Conservation (phyloP, 306 rosid genomes). For the Inga leiocalycina region DNA sequence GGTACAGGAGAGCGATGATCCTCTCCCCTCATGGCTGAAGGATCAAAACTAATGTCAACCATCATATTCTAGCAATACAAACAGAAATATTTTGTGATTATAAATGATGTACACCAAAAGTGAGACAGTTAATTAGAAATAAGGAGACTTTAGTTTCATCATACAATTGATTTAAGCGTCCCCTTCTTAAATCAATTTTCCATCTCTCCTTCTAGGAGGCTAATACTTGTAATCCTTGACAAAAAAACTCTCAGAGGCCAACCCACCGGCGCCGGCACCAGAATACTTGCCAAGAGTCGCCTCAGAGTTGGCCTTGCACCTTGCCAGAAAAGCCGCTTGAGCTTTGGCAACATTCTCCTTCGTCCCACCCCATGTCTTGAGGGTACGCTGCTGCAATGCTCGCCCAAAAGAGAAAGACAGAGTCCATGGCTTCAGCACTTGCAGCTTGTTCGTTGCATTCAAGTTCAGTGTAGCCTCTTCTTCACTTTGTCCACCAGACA, state of each 20-base stretch:
- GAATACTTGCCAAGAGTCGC: slow-evolving; percentile 61
- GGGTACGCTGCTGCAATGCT: slow-evolving; percentile 73
- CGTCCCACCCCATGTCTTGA: slow-evolving; percentile 72
- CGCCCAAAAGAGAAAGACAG: slow-evolving; percentile 73
- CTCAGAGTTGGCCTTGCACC: slow-evolving; percentile 71
- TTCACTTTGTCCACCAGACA: slow-evolving; percentile 80
- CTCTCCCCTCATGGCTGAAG: no score
- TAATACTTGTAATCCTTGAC: slow-evolving; percentile 65
- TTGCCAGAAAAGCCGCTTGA: slow-evolving; percentile 53
- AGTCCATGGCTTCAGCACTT: slow-evolving; percentile 72
- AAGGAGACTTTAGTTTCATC: neutral
- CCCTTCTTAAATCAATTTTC: neutral
- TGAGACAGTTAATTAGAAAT: slow-evolving; percentile 3
- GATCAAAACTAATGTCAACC: no score
- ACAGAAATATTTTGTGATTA: neutral
- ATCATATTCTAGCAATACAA: neutral
- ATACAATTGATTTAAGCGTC: neutral
- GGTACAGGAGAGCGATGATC: no score
- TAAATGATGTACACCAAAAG: neutral
- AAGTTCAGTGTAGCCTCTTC: slow-evolving; percentile 68
- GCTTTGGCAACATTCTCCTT: slow-evolving; percentile 62
- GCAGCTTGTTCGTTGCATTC: slow-evolving; percentile 64
- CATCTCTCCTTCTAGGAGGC: neutral
- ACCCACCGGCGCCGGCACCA: slow-evolving; percentile 41
- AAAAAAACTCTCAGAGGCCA: slow-evolving; percentile 61